Base-by-base conservation (phyloP, 176 grass and related monocot species). In the Aegilops tauschii region DNA sequence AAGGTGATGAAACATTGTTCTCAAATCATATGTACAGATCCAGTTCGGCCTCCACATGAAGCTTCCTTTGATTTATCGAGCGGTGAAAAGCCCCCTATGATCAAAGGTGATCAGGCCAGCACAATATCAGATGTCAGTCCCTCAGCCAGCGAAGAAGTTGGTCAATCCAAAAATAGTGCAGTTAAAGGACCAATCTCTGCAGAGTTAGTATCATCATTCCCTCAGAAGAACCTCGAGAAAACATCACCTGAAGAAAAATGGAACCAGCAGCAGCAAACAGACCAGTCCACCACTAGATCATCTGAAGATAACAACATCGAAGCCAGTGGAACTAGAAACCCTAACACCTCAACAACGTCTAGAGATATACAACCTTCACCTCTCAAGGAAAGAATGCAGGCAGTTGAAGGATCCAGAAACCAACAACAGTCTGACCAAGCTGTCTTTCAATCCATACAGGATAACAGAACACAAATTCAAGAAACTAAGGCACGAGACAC, bases 301-400 rank as follows among this genome's bases (percentile, higher is more conserved):
- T 83, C 54, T 83, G 34, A 49, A 83, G 80, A 49, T 62, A 39
- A 50, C 7, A 61, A 37, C 27, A 83, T 83, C 20, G 81, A 88
- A 44, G 12, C 12, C 42, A 68, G 44, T 27, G 35, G 13, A 25
- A 61, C 50, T 29, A 8, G 3, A 70, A 35, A 16, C 5, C 20
- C 44, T 67, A 14, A 37, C 59, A 56, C 52, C 79, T 47, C 28
- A 23, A 17, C 5, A 30, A 37, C 42, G 54, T 12, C 8, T 65
- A 37, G 23, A 73, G 62, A 61, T 21, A 37, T 52, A 29, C 81
- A 71, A 3, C 29, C 81, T 16, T 84, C 74, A 49, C 12, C 30
- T 62, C 30, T 17, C 25, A 84, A 39, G 66, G 66, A 49, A 82
- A 88, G 9, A 8, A 61, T 68, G 30, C 21, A 80, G 71, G 28